phyloP scores from a whole-genome alignment of 805 yeast genomes.

The Ogataea ganodermae region DNA sequence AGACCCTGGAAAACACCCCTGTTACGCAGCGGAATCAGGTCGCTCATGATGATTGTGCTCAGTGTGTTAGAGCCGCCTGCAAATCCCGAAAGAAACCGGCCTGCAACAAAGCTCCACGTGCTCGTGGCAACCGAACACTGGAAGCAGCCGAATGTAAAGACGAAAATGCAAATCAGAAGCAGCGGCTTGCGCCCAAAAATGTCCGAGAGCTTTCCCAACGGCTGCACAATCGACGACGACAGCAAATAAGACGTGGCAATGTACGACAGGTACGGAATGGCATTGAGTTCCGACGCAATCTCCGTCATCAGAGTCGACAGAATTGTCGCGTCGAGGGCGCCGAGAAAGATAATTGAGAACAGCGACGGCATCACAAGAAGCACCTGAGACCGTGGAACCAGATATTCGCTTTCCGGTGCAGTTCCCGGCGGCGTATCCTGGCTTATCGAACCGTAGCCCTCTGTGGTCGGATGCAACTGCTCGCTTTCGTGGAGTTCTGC shows the following conservation, averaged over 20 bases:
- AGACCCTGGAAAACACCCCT: slow-evolving; percentile 87
- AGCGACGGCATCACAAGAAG: slow-evolving; percentile 42
- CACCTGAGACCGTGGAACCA: slow-evolving; percentile 32
- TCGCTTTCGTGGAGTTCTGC: slow-evolving; percentile 16
- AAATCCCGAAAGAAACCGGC: slow-evolving; percentile 77
- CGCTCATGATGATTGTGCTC: slow-evolving; percentile 76
- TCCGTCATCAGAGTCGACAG: slow-evolving; percentile 65
- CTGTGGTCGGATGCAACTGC: neutral
- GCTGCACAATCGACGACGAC: slow-evolving; percentile 73
- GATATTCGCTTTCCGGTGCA: slow-evolving; percentile 21
- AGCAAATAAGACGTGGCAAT: slow-evolving; percentile 70
- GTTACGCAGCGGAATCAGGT: slow-evolving; percentile 75
- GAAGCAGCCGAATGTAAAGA: slow-evolving; percentile 60
- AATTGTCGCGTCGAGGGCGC: slow-evolving; percentile 68
- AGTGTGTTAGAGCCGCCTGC: slow-evolving; percentile 89
- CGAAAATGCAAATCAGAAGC: slow-evolving; percentile 50
- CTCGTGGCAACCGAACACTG: slow-evolving; percentile 55
- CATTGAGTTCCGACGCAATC: slow-evolving; percentile 69
- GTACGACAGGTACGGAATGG: slow-evolving; percentile 66
- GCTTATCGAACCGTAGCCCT: slow-evolving; percentile 9
- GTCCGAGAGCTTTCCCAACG: slow-evolving; percentile 71
- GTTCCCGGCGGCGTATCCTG: slow-evolving; percentile 1
- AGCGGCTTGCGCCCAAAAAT: slow-evolving; percentile 66
- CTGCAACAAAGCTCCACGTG: slow-evolving; percentile 48
- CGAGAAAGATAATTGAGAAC: slow-evolving; percentile 53